Evolutionary conservation across 345 rosid species (phyloP).

Genomic region (Fremontodendron californicum): DNA sequence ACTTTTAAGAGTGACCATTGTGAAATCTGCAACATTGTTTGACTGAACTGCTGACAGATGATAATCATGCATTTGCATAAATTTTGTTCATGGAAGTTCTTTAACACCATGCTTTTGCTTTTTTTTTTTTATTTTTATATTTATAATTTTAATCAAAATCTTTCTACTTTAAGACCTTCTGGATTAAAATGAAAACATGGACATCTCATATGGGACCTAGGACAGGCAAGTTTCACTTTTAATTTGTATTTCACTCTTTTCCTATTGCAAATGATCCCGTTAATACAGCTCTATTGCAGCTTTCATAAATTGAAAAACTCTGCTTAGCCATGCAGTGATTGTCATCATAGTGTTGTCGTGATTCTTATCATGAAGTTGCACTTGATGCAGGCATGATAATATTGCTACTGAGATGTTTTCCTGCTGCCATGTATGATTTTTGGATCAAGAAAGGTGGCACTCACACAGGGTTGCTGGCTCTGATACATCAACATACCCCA

Average conservation of each 20-base stretch:
- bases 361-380: constrained; percentile 9
- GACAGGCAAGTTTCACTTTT: neutral
- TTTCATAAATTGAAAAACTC: neutral
- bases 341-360: neutral
- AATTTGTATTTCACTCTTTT: neutral
- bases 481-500: constrained; percentile 15
- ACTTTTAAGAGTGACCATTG: neutral
- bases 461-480: constrained; percentile 4
- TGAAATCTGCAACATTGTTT: neutral
- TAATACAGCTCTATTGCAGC: constrained; percentile 2
- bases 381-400: constrained; percentile 19
- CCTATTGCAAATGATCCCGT: neutral
- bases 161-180: neutral
- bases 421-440: constrained; percentile 1
- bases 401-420: neutral
- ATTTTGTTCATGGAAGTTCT: neutral
- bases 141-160: too few relatives aligned
- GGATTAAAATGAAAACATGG: neutral
- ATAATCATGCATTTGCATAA: neutral
- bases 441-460: constrained; percentile 12
- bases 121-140: neutral
- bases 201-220: neutral
- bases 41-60: neutral
- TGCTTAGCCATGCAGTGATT: constrained; percentile 12
- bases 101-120: neutral